These are phyloP conservation scores for Podospora anserina DNA, from an alignment of 495 filamentous ascomycete genomes.

Conservation along the genomic window DNA sequence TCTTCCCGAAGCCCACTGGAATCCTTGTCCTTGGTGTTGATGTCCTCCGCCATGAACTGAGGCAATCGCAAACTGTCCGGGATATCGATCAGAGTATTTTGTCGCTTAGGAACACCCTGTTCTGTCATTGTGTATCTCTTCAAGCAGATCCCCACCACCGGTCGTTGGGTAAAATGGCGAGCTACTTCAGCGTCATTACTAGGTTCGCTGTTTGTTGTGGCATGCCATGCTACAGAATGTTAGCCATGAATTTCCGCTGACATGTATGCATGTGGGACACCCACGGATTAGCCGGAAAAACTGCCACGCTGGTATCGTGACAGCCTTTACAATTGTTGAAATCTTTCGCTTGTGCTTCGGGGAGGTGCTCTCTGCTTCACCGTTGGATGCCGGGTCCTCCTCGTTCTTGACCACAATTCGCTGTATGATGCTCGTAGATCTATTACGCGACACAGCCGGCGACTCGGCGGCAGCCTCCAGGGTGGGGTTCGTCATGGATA, in stretches of 20 bases:
- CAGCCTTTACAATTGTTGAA: constrained; percentile 66
- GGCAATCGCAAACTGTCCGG: constrained; percentile 84
- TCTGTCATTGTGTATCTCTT: constrained; percentile 81
- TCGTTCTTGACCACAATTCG: constrained; percentile 43
- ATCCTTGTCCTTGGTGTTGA: constrained; percentile 57
- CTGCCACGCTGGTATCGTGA: constrained; percentile 96
- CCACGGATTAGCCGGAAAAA: constrained; percentile 87
- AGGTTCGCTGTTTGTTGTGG: constrained; percentile 47
- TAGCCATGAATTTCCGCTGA: constrained; percentile 30
- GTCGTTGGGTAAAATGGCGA: constrained; percentile 55
- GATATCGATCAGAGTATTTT: constrained; percentile 83
- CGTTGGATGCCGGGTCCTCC: constrained; percentile 28
- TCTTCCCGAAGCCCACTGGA: constrained; percentile 53
- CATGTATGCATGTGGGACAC: constrained; percentile 25
- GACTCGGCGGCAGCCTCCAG: constrained; percentile 22
- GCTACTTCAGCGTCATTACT: constrained; percentile 48
- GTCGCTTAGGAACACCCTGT: constrained; percentile 62
- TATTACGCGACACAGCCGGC: constrained; percentile 27
- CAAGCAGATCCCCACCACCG: constrained; percentile 84
- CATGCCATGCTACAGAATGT: constrained; percentile 68
- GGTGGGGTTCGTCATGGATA: constrained; percentile 18
- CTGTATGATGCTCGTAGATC: constrained; percentile 51
- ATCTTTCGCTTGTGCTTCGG: constrained; percentile 42
- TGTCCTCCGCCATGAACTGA: constrained; percentile 83
- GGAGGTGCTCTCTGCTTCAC: constrained; percentile 38